Base-by-base conservation (phyloP, 352 stramenopile species). In the Globisporangium irregulare region DNA sequence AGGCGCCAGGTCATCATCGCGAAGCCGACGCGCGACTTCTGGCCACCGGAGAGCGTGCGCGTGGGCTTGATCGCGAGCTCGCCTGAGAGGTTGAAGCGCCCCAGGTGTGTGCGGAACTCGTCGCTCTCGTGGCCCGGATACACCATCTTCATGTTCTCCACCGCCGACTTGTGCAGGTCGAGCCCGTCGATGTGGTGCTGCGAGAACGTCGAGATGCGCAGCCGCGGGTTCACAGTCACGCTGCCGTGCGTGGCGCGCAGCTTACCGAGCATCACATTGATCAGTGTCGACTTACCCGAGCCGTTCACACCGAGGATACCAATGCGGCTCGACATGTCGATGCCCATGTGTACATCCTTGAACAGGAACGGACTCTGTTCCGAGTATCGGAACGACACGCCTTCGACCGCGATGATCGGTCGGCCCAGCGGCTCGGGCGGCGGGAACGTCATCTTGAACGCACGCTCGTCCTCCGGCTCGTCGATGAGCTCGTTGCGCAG, bases 261-360 rank as follows among this genome's bases (percentile, higher is more conserved):
- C 70, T 98, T 97, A 70, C 94, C 94, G 68, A 99, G 93, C 79
- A 99, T 98, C 25, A 99, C 82, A 77, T 99, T 99, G 67, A 99
- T 92, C 34, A 99, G 84, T 34, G 97, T 99, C 38, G 81, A 97
- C 80, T 99, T 99, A 38, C 94, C 95, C 29, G 92, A 96, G 38
- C 93, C 94, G 66, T 98, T 98, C 46, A 96, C 87, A 63, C 92
- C 92, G 9, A 98, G 67, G 70, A 95, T 98, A 71, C 94, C 95
- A 76, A 99, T 98, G 58, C 93, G 86, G 27, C 89, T 98, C 46
- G 92, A 84, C 67, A 98, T 88, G 76, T 98, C 96, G n/a, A 99
- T 91, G 51, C 97, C 96, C 87, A 99, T 98, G 80, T 99, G 97
- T 12, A 99, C 95, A 59, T 95, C 84, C 54, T 82, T 73, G 70